phyloP scores from a whole-genome alignment of 139 green algal genomes.

The Trebouxia sp. region DNA sequence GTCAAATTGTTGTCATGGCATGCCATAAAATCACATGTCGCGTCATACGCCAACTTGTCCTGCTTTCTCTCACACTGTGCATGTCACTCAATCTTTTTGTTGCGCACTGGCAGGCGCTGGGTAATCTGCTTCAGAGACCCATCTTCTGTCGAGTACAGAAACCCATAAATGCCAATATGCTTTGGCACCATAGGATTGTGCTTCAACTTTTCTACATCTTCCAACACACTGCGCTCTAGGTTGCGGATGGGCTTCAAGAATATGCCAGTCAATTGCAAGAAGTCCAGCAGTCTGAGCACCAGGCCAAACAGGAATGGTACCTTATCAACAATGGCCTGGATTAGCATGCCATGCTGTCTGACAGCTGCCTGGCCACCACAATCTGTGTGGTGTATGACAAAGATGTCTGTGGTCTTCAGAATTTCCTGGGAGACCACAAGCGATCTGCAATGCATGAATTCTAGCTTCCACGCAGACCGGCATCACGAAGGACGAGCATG shows the following conservation, averaged over 20 bases:
- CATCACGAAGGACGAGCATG: neutral
- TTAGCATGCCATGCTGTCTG: constrained; percentile 14
- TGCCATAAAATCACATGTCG: too few species aligned
- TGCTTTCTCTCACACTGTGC: too few species aligned
- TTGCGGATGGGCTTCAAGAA: neutral
- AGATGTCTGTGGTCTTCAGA: constrained; percentile 1
- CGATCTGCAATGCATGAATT: neutral
- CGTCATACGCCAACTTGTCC: too few species aligned
- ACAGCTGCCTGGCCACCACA: constrained; percentile 22
- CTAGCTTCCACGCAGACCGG: neutral
- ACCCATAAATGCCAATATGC: neutral
- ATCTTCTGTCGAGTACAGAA: neutral
- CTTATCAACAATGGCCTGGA: constrained; percentile 16
- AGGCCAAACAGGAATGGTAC: neutral
- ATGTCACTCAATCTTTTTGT: constrained; percentile 11
- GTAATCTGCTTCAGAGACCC: constrained; percentile 6
- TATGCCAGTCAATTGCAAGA: neutral
- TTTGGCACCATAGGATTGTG: neutral
- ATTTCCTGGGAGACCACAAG: constrained; percentile 17
- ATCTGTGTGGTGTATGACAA: constrained; percentile 25
- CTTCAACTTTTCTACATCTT: constrained; percentile 6
- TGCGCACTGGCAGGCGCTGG: neutral
- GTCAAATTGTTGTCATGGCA: too few species aligned
- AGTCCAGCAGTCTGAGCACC: neutral
- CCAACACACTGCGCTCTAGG: neutral